Evolutionary conservation across 163 green algal species (phyloP).

Genomic region (Volvox carteri): DNA sequence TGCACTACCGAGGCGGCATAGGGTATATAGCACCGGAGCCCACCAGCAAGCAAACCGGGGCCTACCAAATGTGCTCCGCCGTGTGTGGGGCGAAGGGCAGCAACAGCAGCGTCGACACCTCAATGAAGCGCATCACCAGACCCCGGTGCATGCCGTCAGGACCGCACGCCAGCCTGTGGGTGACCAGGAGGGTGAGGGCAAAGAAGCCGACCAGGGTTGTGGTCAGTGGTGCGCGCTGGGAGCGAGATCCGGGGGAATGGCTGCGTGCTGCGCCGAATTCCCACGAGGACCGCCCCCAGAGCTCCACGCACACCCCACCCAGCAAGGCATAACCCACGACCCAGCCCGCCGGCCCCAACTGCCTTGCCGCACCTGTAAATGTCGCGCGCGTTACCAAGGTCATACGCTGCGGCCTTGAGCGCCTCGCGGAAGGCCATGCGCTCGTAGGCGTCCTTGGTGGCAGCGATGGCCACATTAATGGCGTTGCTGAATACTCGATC

Average conservation of each 20-base stretch:
- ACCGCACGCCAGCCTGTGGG: conserved; percentile 80
- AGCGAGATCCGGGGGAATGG: too few species aligned
- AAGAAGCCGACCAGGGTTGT: too few species aligned
- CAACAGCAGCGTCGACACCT: conserved; percentile 86
- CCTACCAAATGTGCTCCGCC: conserved; percentile 93
- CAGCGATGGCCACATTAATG: conserved; percentile 85
- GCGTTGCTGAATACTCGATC: conserved; percentile 96
- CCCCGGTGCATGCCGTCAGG: conserved; percentile 86
- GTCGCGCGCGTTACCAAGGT: conserved; percentile 92
- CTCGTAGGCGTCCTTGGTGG: conserved; percentile 83
- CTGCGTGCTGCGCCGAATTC: too few species aligned
- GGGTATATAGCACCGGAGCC: too few species aligned
- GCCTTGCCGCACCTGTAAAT: conserved; percentile 81
- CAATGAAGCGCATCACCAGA: conserved; percentile 90
- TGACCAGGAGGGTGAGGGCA: too few species aligned
- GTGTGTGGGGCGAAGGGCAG: conserved; percentile 95
- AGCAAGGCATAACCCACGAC: too few species aligned
- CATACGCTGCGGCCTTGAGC: conserved; percentile 90
- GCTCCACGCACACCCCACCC: too few species aligned
- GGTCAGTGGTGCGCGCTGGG: too few species aligned
- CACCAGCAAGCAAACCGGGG: too few species aligned
- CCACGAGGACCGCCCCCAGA: too few species aligned
- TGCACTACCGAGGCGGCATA: too few species aligned
- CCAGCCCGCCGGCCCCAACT: too few species aligned
- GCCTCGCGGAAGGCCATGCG: conserved; percentile 96